Percentiles rank a stretch among this genome's conserved stretches.
phyloP scores from a whole-genome alignment of 345 rosid species.

The Citrus cavaleriei region DNA sequence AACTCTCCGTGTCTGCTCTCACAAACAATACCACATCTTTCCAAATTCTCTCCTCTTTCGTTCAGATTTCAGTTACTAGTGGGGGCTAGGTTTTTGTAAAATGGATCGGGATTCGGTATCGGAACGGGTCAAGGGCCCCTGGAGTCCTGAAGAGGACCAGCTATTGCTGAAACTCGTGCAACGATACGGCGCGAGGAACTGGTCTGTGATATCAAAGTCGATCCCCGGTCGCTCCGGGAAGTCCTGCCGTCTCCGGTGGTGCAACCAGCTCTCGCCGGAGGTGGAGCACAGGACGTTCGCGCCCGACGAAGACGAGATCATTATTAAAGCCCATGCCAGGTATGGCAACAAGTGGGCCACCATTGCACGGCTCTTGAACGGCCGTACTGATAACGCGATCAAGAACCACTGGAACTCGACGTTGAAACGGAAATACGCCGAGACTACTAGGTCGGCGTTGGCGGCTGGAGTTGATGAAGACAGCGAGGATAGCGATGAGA shows the following conservation, averaged over 20 bases:
- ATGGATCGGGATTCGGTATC: background rate
- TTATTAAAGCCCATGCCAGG: constrained; percentile 42
- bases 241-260: constrained; percentile 68
- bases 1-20: background rate
- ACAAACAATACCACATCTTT: background rate
- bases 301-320: constrained; percentile 50
- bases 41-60: background rate
- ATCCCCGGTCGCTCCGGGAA: constrained; percentile 63
- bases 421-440: constrained; percentile 34
- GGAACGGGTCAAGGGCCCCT: constrained; percentile 51
- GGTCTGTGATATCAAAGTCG: constrained; percentile 49
- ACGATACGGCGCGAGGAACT: constrained; percentile 49
- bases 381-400: constrained; percentile 59
- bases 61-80: background rate
- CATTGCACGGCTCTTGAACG: constrained; percentile 49
- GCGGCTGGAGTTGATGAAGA: background rate
- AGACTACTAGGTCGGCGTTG: background rate
- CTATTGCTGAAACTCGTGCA: constrained; percentile 37
- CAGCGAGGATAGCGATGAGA: background rate
- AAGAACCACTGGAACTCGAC: constrained; percentile 72
- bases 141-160: constrained; percentile 63
- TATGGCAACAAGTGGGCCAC: constrained; percentile 64
- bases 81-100: background rate
- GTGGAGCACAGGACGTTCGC: constrained; percentile 53
- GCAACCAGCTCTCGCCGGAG: constrained; percentile 61